A percentile compares a stretch with the other conserved stretches of the same genome.
phyloP scores from a whole-genome alignment of 441 rosid species.

The Capsella rubella region DNA sequence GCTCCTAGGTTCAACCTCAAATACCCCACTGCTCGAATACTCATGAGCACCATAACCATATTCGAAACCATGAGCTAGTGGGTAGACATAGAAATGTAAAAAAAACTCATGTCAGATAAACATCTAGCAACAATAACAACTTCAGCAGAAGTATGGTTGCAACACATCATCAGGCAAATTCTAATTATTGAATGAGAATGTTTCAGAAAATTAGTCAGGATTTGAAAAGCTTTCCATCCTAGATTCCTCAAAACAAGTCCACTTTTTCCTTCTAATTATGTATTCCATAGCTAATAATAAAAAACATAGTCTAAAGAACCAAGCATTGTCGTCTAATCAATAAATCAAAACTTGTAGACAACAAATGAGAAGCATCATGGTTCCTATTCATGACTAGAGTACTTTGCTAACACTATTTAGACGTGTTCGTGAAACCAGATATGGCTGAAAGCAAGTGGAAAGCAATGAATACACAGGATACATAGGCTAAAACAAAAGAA shows the following conservation, averaged over 20 bases:
- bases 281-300: background rate
- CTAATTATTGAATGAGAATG: background rate
- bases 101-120: background rate
- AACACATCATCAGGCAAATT: background rate
- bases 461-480: background rate
- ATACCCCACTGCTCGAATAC: slow-evolving; percentile 82
- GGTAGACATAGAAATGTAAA: slow-evolving; percentile 11
- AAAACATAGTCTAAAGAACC: background rate
- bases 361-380: background rate
- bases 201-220: background rate
- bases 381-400: slow-evolving; percentile 1
- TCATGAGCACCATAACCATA: slow-evolving; percentile 98
- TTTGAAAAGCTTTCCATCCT: background rate
- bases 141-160: background rate
- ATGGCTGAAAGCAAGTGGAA: background rate
- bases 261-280: background rate
- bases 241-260: background rate
- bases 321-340: slow-evolving; percentile 9
- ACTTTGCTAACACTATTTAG: background rate
- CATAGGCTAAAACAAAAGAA: background rate
- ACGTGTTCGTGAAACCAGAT: background rate
- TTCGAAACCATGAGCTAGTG: slow-evolving; percentile 81
- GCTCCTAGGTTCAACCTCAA: slow-evolving; percentile 94
- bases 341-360: background rate
- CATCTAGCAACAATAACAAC: slow-evolving; percentile 1